Conservation (phyloP, 1,284 basidiomycete genomes). For the Leccinum griseonigrum region DNA sequence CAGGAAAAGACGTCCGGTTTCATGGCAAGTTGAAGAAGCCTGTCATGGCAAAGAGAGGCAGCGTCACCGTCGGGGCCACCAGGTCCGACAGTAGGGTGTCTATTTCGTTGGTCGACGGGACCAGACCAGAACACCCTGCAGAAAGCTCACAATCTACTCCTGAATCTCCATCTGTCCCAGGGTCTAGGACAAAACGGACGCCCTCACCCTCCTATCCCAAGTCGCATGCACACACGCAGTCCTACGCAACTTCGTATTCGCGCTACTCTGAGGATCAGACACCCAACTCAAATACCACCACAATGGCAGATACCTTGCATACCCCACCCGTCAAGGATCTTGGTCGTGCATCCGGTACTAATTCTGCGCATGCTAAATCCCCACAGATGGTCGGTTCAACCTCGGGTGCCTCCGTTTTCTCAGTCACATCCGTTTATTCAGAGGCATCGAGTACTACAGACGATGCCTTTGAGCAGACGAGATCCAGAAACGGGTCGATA, state of each 20-base stretch:
- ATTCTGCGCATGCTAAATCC: conserved; percentile 19
- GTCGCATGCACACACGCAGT: conserved; percentile 14
- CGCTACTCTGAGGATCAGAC: conserved; percentile 17
- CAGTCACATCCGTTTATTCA: conserved; percentile 26
- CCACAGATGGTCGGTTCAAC: conserved; percentile 22
- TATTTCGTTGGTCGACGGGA: conserved; percentile 17
- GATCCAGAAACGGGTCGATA: conserved; percentile 18
- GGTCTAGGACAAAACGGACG: conserved; percentile 19
- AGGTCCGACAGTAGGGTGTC: conserved; percentile 15
- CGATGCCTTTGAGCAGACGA: conserved; percentile 2
- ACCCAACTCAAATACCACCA: conserved; percentile 6
- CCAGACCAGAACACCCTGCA: neutral
- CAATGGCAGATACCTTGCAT: neutral
- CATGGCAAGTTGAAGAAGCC: conserved; percentile 78
- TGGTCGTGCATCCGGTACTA: neutral
- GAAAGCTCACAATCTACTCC: conserved; percentile 9
- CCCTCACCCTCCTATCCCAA: conserved; percentile 19
- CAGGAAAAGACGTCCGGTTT: conserved; percentile 66
- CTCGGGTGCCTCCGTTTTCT: conserved; percentile 29
- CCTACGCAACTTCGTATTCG: conserved; percentile 17
- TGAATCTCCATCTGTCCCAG: conserved; percentile 22
- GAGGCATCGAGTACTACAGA: conserved; percentile 30
- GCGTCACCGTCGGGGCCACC: conserved; percentile 12
- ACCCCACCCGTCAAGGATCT: neutral
- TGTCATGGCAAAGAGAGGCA: conserved; percentile 65